Conservation (phyloP, 208 protist genomes). For the Willaertia magna region DNA sequence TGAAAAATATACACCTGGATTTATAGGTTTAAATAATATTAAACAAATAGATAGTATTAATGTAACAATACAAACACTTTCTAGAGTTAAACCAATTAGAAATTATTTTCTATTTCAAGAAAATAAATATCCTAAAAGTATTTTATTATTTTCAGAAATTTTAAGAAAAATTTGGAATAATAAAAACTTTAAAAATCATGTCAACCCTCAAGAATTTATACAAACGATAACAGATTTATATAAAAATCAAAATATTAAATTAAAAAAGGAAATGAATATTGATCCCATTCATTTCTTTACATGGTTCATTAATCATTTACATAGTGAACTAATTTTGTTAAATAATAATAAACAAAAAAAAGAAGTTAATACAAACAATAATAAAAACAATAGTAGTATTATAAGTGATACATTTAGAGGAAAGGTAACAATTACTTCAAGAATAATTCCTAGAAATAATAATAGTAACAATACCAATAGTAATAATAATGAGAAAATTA, state of each 20-base stretch:
- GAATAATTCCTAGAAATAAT: not conserved
- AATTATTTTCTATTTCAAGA: conserved; percentile 41
- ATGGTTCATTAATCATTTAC: conserved; percentile 53
- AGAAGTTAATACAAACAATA: not conserved
- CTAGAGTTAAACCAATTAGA: conserved; percentile 30
- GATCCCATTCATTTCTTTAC: conserved; percentile 52
- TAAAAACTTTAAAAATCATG: conserved; percentile 52
- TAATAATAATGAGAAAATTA: not conserved
- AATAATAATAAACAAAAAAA: not conserved
- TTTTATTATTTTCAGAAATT: conserved; percentile 37
- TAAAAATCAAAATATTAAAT: too few species aligned
- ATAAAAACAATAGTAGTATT: conserved; percentile 17
- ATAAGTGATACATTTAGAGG: conserved; percentile 34
- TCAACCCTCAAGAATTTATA: conserved; percentile 54
- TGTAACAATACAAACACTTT: conserved; percentile 32
- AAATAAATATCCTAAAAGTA: conserved; percentile 10
- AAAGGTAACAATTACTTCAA: not conserved
- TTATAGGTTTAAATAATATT: not conserved
- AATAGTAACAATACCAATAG: not conserved
- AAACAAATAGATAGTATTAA: conserved; percentile 31
- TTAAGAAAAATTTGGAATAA: conserved; percentile 56
- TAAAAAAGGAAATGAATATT: conserved; percentile 3
- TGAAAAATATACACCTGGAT: conserved; percentile 27
- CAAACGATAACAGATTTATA: conserved; percentile 21
- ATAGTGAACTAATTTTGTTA: conserved; percentile 20